Evolutionary conservation across 768 basidiomycete genomes (phyloP).

Genomic region (Mycena crocata): DNA sequence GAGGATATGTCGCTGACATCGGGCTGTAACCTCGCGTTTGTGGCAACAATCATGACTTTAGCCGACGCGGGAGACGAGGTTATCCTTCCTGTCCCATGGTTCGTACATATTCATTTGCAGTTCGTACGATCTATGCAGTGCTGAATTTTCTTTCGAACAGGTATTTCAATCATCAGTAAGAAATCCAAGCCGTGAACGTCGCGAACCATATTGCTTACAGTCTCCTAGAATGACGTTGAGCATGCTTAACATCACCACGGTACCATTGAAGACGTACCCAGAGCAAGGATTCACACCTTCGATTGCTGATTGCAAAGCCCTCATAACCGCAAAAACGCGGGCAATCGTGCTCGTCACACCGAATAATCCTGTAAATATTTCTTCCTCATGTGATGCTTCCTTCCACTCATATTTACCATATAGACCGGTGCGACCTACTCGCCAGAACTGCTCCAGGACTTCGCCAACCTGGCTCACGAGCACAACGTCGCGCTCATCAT

Average conservation of each 20-base stretch:
- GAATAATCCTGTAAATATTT: slow-evolving; percentile 72
- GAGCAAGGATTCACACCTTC: slow-evolving; percentile 73
- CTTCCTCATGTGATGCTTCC: no score
- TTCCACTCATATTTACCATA: not conserved
- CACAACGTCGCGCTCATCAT: slow-evolving; percentile 73
- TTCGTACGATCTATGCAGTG: not conserved
- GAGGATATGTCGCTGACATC: slow-evolving; percentile 77
- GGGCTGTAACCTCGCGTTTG: slow-evolving; percentile 81
- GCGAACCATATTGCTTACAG: not conserved
- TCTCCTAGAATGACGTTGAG: slow-evolving; percentile 71
- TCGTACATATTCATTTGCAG: slow-evolving; percentile 20
- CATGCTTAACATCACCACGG: slow-evolving; percentile 68
- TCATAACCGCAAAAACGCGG: slow-evolving; percentile 69
- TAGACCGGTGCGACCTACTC: slow-evolving; percentile 81
- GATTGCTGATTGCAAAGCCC: slow-evolving; percentile 54
- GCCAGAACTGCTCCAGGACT: slow-evolving; percentile 64
- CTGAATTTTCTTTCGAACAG: slow-evolving; percentile 43
- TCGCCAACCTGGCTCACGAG: slow-evolving; percentile 67
- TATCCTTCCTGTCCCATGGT: slow-evolving; percentile 81
- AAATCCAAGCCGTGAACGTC: not conserved
- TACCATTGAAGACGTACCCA: slow-evolving; percentile 64
- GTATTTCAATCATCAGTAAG: slow-evolving; percentile 78
- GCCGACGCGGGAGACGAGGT: slow-evolving; percentile 80
- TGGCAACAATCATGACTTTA: slow-evolving; percentile 68
- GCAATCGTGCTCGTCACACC: slow-evolving; percentile 84